phyloP scores from a whole-genome alignment of 768 basidiomycete species.

The Daedaleopsis sinensis region DNA sequence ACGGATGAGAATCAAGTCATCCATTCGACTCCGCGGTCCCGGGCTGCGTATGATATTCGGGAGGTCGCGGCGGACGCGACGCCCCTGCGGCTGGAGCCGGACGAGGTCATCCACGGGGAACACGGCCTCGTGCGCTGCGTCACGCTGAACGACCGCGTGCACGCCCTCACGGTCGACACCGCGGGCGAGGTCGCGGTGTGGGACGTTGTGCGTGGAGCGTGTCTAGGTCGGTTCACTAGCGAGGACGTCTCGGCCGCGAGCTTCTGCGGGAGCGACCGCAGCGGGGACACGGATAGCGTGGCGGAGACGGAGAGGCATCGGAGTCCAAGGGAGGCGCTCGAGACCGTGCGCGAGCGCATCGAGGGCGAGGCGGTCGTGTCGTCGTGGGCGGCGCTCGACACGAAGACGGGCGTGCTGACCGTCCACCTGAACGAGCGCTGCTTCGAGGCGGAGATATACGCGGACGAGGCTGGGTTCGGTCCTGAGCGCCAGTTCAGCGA shows the following conservation, averaged over 20 bases:
- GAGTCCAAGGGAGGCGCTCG: constrained; percentile 83
- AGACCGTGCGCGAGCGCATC: constrained; percentile 86
- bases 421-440: constrained; percentile 86
- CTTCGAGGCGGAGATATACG: constrained; percentile 95
- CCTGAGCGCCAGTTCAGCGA: constrained; percentile 66
- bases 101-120: constrained; percentile 73
- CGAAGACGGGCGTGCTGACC: constrained; percentile 86
- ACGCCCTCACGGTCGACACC: constrained; percentile 90
- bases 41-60: constrained; percentile 62
- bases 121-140: constrained; percentile 82
- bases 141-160: constrained; percentile 85
- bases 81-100: constrained; percentile 56
- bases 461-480: constrained; percentile 83
- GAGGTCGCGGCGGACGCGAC: no score
- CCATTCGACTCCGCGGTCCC: constrained; percentile 41
- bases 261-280: constrained; percentile 47
- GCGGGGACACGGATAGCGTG: constrained; percentile 53
- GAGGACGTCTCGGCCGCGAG: constrained; percentile 69
- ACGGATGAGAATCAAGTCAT: constrained; percentile 39
- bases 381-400: constrained; percentile 88
- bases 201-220: constrained; percentile 83
- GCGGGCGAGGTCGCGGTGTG: constrained; percentile 88
- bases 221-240: constrained; percentile 67
- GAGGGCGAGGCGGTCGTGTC: constrained; percentile 91
- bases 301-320: constrained; percentile 46